phyloP scores from a whole-genome alignment of 78 protist species.

The Guillardia theta region DNA sequence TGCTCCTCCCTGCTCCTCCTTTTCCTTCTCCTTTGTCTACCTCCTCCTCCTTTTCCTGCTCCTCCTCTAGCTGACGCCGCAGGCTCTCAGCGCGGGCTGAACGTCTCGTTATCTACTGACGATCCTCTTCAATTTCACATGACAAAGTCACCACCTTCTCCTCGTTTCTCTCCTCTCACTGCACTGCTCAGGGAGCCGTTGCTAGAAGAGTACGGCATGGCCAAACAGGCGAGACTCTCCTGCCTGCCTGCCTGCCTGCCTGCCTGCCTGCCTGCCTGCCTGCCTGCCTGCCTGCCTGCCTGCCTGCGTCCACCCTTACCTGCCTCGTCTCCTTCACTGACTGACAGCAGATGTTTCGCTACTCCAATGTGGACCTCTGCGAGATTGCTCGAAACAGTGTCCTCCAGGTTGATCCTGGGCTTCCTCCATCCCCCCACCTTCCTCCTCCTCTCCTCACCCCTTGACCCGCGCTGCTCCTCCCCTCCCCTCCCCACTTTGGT shows the following conservation, averaged over 20 bases:
- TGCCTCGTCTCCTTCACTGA: not conserved
- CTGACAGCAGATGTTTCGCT: not conserved
- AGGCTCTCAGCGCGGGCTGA: constrained; percentile 77
- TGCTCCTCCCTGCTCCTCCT: not conserved
- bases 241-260: not conserved
- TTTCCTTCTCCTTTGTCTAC: not conserved
- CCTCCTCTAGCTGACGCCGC: not conserved
- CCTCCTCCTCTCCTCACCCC: not conserved
- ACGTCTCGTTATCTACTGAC: constrained; percentile 93
- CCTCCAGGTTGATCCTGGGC: not conserved
- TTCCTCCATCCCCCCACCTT: not conserved
- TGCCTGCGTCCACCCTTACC: not conserved
- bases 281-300: not conserved
- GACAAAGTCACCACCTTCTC: not conserved
- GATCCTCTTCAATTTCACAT: constrained; percentile 37
- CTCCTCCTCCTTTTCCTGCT: not conserved
- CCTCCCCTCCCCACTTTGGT: not conserved
- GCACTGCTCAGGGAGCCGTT: constrained; percentile 95
- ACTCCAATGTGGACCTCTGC: too few relatives aligned
- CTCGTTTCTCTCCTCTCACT: too few relatives aligned
- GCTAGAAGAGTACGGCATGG: constrained; percentile 94
- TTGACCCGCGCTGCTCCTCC: not conserved
- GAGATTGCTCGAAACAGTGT: too few relatives aligned
- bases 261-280: not conserved
- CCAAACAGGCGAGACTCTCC: constrained; percentile 66